Conservation (phyloP, 345 rosid species). For the Xanthoceras sorbifolium region DNA sequence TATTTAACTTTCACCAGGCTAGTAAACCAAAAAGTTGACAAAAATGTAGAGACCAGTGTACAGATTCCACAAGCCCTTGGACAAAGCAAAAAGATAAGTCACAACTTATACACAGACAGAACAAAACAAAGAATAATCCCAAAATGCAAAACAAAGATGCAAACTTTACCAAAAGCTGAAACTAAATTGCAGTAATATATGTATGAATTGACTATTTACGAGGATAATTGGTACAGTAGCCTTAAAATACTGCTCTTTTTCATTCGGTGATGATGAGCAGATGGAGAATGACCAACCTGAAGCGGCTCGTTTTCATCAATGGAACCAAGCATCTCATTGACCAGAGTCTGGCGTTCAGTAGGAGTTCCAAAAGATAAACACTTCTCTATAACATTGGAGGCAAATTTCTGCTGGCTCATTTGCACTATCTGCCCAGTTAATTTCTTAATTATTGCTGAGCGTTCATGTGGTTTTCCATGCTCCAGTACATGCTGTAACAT, state of each 20-base stretch:
- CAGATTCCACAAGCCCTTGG: conserved; percentile 7
- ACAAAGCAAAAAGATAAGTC: background rate
- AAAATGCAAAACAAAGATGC: background rate
- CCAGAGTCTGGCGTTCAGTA: conserved; percentile 68
- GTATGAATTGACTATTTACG: background rate
- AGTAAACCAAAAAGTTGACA: background rate
- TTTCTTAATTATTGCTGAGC: conserved; percentile 70
- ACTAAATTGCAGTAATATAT: background rate
- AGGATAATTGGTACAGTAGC: background rate
- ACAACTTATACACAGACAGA: background rate
- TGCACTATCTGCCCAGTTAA: conserved; percentile 84
- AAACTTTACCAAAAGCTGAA: conserved; percentile 6
- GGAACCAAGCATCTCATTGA: conserved; percentile 96
- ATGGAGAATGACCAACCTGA: conserved; percentile 56
- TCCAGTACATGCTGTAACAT: conserved; percentile 84
- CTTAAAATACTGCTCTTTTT: background rate
- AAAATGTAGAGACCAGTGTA: background rate
- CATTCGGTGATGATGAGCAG: background rate
- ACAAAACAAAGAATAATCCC: background rate
- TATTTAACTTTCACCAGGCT: background rate
- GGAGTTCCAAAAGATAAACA: conserved; percentile 83
- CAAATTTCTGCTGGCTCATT: conserved; percentile 99
- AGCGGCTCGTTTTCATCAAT: conserved; percentile 98
- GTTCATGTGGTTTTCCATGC: conserved; percentile 91
- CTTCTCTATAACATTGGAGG: conserved; percentile 96